Evolutionary conservation across 805 yeast species (phyloP).

Genomic region (Wickerhamomyces strasburgensis): DNA sequence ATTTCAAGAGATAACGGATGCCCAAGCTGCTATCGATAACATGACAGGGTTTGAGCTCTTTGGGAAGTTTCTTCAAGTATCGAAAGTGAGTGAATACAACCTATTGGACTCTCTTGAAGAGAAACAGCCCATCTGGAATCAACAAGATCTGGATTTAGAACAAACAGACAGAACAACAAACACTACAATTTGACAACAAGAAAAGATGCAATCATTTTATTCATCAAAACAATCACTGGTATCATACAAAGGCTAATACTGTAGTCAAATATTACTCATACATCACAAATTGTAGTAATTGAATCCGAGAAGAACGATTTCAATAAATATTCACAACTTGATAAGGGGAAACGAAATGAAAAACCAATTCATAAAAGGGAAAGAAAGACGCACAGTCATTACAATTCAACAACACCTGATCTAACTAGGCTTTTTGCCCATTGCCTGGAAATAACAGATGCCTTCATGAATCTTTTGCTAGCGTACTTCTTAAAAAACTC

Average conservation of each 20-base stretch:
- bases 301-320: too few species aligned
- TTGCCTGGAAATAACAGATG: slow-evolving; percentile 71
- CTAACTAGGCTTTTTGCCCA: slow-evolving; percentile 61
- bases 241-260: too few species aligned
- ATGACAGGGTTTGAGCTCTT: slow-evolving; percentile 19
- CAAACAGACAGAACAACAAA: not conserved
- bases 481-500: slow-evolving; percentile 94
- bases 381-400: slow-evolving; percentile 2
- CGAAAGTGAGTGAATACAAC: slow-evolving; percentile 10
- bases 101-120: slow-evolving; percentile 4
- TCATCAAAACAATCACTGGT: not conserved
- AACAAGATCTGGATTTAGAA: too few species aligned
- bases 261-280: not conserved
- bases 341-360: slow-evolving; percentile 1
- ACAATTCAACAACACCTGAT: slow-evolving; percentile 8
- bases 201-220: too few species aligned
- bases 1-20: slow-evolving; percentile 22
- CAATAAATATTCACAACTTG: not conserved
- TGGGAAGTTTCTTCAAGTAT: slow-evolving; percentile 19
- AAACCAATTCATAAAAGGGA: not conserved
- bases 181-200: not conserved
- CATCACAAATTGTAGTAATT: too few species aligned
- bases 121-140: slow-evolving; percentile 16
- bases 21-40: slow-evolving; percentile 21
- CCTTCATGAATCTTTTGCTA: slow-evolving; percentile 81